phyloP scores from a whole-genome alignment of 768 basidiomycete species.

The Mycena vitilis region DNA sequence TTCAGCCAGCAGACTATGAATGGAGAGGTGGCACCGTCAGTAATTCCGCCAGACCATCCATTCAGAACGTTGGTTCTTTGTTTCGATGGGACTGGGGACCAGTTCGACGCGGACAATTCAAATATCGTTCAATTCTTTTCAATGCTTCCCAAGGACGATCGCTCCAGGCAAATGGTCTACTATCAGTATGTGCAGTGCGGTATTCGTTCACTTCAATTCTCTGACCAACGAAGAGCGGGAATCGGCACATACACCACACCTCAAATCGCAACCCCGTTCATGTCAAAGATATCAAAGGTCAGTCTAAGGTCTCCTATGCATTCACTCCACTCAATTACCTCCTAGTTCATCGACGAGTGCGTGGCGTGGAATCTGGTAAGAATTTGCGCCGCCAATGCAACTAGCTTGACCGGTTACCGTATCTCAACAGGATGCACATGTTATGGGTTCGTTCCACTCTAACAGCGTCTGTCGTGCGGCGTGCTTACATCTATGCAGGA shows the following conservation, averaged over 20 bases:
- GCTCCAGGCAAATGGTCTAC: constrained; percentile 52
- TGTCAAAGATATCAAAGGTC: constrained; percentile 49
- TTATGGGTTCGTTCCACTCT: constrained; percentile 57
- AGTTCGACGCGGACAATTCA: constrained; percentile 49
- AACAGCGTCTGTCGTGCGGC: not conserved
- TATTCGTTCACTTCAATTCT: not conserved
- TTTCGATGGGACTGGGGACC: constrained; percentile 61
- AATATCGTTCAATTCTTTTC: constrained; percentile 54
- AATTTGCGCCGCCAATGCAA: no score
- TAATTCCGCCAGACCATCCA: constrained; percentile 35
- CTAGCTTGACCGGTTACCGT: no score
- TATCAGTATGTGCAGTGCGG: constrained; percentile 44
- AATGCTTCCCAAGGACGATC: constrained; percentile 51
- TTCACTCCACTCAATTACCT: no score
- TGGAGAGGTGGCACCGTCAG: constrained; percentile 1
- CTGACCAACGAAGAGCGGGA: constrained; percentile 54
- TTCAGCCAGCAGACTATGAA: constrained; percentile 11
- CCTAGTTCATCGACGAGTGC: constrained; percentile 46
- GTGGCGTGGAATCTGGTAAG: constrained; percentile 55
- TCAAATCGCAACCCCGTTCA: constrained; percentile 59
- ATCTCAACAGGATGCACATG: constrained; percentile 52
- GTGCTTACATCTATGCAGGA: constrained; percentile 42
- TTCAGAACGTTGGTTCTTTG: constrained; percentile 37
- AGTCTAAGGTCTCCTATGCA: not conserved
- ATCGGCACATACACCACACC: constrained; percentile 72